These are phyloP conservation scores for Bipolaris cookei DNA, from an alignment of 2,329 filamentous ascomycete genomes.

Conservation along the genomic window DNA sequence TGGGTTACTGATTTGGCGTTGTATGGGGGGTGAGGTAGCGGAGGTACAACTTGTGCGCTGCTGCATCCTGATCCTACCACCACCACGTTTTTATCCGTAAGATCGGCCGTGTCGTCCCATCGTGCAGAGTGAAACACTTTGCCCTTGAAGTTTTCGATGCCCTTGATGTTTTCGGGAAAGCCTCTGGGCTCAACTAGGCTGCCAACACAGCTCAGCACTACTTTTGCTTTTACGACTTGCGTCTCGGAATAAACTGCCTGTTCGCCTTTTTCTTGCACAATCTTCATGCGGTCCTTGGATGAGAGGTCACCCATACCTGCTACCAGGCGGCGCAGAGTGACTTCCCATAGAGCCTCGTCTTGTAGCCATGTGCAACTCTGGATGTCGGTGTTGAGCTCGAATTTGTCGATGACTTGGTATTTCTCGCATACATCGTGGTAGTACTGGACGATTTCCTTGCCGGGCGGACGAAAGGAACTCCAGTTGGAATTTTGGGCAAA, in stretches of 20 bases:
- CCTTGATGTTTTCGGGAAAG: slow-evolving; percentile 59
- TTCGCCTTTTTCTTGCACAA: slow-evolving; percentile 54
- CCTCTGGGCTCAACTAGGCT: slow-evolving; percentile 62
- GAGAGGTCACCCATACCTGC: slow-evolving; percentile 62
- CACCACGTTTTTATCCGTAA: slow-evolving; percentile 62
- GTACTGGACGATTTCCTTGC: slow-evolving; percentile 60
- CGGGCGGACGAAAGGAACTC: slow-evolving; percentile 57
- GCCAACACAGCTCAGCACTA: slow-evolving; percentile 63
- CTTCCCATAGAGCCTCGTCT: slow-evolving; percentile 61
- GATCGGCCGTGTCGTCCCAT: slow-evolving; percentile 61
- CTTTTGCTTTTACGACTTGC: slow-evolving; percentile 60
- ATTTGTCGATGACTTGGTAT: slow-evolving; percentile 62
- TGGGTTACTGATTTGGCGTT: slow-evolving; percentile 65
- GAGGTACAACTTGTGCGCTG: slow-evolving; percentile 63
- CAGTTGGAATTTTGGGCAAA: slow-evolving; percentile 61
- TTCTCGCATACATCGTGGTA: slow-evolving; percentile 60
- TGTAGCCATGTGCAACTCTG: slow-evolving; percentile 60
- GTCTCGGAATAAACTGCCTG: slow-evolving; percentile 57
- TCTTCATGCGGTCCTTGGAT: slow-evolving; percentile 54
- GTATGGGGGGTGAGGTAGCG: slow-evolving; percentile 55
- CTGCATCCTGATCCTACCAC: slow-evolving; percentile 65
- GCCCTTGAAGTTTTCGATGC: slow-evolving; percentile 61
- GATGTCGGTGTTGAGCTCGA: slow-evolving; percentile 65
- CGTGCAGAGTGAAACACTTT: slow-evolving; percentile 64
- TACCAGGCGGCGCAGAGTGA: slow-evolving; percentile 58